phyloP scores from a whole-genome alignment of 768 basidiomycete species.

The Mrakia blollopis region DNA sequence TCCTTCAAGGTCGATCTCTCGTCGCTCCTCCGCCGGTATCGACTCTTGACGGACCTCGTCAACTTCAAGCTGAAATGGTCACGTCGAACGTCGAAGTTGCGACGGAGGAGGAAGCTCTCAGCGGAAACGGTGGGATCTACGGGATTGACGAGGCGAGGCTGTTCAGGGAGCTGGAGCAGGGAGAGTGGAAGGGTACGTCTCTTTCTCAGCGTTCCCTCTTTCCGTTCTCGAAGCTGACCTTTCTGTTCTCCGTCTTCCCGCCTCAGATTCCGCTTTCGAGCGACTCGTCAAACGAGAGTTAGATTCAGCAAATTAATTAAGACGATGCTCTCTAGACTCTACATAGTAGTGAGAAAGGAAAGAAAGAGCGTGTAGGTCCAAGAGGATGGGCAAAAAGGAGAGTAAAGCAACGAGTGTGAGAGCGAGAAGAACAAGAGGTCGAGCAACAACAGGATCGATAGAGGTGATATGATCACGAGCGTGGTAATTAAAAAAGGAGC shows the following conservation, averaged over 20 bases:
- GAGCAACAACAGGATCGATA: no score
- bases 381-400: no score
- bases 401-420: no score
- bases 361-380: not conserved
- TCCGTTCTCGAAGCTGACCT: no score
- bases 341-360: not conserved
- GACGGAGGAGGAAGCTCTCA: constrained; percentile 45
- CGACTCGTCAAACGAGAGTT: constrained; percentile 25
- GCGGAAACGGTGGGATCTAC: constrained; percentile 16
- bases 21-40: constrained; percentile 3
- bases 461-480: no score
- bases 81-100: constrained; percentile 57
- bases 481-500: no score
- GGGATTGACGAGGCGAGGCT: constrained; percentile 22
- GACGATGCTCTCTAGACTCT: not conserved
- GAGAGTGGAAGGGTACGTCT: constrained; percentile 25
- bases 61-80: constrained; percentile 44
- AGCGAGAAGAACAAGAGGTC: no score
- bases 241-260: no score
- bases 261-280: constrained; percentile 6
- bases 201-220: not conserved
- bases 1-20: constrained; percentile 17
- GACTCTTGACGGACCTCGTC: not conserved
- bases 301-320: constrained; percentile 5
- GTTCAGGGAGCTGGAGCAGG: constrained; percentile 15